Percentiles rank a stretch among this genome's conserved stretches.
Conservation (phyloP, 2,329 filamentous ascomycete species). For the Gyromitra esculenta region DNA sequence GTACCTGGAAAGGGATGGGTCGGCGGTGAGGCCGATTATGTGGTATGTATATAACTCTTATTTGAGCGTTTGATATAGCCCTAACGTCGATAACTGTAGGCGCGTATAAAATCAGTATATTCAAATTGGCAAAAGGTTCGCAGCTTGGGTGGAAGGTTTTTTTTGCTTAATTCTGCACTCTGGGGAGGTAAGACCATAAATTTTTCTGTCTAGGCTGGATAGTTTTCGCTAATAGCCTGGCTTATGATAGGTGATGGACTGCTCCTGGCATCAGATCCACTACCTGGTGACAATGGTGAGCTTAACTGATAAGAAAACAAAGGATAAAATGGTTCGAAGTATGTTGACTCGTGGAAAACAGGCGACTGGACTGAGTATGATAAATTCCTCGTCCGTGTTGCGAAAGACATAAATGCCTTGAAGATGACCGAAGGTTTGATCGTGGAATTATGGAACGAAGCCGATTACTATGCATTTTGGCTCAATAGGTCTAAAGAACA, state of each 20-base stretch:
- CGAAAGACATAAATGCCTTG: constrained; percentile 61
- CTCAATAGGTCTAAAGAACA: constrained; percentile 60
- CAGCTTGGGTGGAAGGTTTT: constrained; percentile 63
- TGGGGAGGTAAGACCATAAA: constrained; percentile 60
- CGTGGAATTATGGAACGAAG: constrained; percentile 68
- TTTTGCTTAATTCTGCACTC: constrained; percentile 63
- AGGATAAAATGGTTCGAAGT: background rate
- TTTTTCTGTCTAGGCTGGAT: background rate
- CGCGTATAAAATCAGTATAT: constrained; percentile 62
- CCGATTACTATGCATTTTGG: constrained; percentile 62
- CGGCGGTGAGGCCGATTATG: constrained; percentile 25
- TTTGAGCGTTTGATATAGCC: background rate
- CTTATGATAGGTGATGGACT: constrained; percentile 60
- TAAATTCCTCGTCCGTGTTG: constrained; percentile 61
- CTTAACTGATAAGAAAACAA: too few species aligned
- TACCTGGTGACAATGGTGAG: constrained; percentile 63
- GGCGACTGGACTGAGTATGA: constrained; percentile 65
- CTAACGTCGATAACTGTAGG: constrained; percentile 44
- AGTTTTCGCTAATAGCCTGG: background rate
- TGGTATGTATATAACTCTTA: constrained; percentile 15
- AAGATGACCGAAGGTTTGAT: constrained; percentile 61
- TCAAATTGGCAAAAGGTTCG: constrained; percentile 64
- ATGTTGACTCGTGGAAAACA: background rate
- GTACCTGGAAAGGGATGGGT: constrained; percentile 29
- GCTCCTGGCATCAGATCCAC: constrained; percentile 60